Conservation (phyloP, 257 asterid species). For the Nicotiana otophora region DNA sequence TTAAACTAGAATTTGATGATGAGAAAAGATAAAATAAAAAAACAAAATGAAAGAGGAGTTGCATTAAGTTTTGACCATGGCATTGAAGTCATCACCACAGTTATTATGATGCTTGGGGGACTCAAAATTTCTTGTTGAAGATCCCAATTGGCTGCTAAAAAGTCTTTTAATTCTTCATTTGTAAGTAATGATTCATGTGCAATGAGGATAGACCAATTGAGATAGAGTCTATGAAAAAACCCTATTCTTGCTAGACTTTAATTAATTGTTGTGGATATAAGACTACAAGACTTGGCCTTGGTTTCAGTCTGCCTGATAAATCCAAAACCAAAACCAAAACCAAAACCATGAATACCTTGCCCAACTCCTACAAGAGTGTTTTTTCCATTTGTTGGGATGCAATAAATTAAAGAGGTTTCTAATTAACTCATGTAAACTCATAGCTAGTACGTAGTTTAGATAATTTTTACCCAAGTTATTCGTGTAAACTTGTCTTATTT, state of each 20-base stretch:
- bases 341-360: background rate
- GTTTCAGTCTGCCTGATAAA: conserved; percentile 27
- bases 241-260: background rate
- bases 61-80: background rate
- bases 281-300: conserved; percentile 10
- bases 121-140: background rate
- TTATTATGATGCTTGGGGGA: background rate
- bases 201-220: conserved; percentile 5
- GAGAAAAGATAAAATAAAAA: background rate
- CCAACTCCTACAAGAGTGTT: background rate
- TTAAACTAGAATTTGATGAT: background rate
- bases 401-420: background rate
- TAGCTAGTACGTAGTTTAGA: no score
- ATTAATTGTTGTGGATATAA: conserved; percentile 7
- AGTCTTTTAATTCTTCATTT: background rate
- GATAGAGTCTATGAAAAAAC: background rate
- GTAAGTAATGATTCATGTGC: conserved; percentile 1
- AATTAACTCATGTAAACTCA: background rate
- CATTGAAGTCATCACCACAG: conserved; percentile 6
- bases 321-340: conserved; percentile 26
- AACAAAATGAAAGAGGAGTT: background rate
- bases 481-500: background rate
- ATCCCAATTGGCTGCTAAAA: background rate
- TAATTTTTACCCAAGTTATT: no score
- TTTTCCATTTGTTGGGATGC: background rate